phyloP scores from a whole-genome alignment of 2,329 filamentous ascomycete genomes.

The Verticillium klebahnii region DNA sequence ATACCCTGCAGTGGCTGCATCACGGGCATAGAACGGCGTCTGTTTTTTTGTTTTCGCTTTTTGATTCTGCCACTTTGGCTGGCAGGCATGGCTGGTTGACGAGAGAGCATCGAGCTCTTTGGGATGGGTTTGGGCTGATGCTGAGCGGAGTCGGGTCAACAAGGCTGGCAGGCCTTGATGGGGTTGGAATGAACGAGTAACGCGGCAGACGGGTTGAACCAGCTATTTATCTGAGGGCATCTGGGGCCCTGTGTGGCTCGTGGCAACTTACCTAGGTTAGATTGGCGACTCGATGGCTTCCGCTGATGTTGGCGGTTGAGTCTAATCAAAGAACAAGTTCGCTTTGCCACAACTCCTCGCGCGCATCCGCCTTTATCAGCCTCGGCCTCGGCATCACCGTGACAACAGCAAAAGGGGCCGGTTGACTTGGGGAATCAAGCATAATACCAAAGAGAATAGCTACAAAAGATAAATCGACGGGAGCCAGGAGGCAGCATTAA shows the following conservation, averaged over 20 bases:
- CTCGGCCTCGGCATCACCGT: no score
- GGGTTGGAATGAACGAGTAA: background rate
- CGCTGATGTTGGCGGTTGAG: background rate
- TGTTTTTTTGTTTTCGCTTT: background rate
- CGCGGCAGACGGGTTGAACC: background rate
- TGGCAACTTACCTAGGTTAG: background rate
- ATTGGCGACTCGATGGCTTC: background rate
- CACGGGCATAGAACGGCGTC: slow-evolving; percentile 1
- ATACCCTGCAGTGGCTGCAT: background rate
- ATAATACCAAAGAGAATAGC: no score
- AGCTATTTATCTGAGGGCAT: background rate
- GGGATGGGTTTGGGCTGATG: background rate
- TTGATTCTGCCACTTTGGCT: background rate
- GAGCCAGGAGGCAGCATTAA: no score
- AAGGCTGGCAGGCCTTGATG: background rate
- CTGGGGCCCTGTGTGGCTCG: background rate
- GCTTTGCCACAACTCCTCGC: background rate
- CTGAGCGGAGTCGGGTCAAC: background rate
- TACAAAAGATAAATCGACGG: background rate
- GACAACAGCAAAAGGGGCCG: background rate
- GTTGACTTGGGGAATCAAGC: no score
- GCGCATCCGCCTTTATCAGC: background rate
- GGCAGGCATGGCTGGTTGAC: background rate
- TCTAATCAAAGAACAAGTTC: background rate
- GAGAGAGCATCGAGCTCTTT: background rate